Conservation (phyloP, 768 basidiomycete genomes). For the Filobasidium wieringae region DNA sequence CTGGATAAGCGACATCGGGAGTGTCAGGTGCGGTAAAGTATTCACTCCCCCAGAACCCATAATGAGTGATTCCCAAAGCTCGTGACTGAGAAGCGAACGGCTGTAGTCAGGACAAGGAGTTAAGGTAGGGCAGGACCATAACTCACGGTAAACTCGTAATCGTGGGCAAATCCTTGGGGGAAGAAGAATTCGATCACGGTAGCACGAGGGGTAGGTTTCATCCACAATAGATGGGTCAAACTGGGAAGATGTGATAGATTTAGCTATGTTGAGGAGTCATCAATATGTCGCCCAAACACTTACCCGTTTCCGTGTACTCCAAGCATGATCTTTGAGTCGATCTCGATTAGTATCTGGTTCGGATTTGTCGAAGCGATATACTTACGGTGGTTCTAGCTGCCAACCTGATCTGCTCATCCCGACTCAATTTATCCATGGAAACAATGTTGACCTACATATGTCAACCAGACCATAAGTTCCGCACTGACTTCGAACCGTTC, state of each 20-base stretch:
- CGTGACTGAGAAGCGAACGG: constrained; percentile 42
- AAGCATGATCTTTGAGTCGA: constrained; percentile 27
- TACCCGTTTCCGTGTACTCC: constrained; percentile 39
- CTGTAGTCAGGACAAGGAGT: background rate
- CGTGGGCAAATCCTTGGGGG: constrained; percentile 68
- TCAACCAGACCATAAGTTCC: background rate
- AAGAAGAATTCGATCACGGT: constrained; percentile 78
- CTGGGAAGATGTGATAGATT: constrained; percentile 26
- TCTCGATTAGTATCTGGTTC: too few species aligned
- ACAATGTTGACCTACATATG: constrained; percentile 57
- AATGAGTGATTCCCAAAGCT: constrained; percentile 70
- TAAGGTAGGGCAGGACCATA: background rate
- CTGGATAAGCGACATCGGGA: constrained; percentile 61
- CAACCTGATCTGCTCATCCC: constrained; percentile 65
- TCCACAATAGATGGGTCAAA: constrained; percentile 71
- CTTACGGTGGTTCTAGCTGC: constrained; percentile 76
- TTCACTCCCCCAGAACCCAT: constrained; percentile 64
- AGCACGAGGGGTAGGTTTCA: constrained; percentile 61
- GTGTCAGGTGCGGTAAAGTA: constrained; percentile 62
- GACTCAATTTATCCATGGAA: constrained; percentile 64
- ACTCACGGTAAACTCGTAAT: constrained; percentile 66
- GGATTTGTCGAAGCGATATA: background rate
- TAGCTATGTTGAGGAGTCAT: too few species aligned
- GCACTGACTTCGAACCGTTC: background rate
- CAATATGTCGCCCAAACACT: background rate